A percentile compares a stretch with the other conserved stretches of the same genome.
phyloP scores from a whole-genome alignment of 2,329 filamentous ascomycete genomes.

The Colletotrichum liriopes region DNA sequence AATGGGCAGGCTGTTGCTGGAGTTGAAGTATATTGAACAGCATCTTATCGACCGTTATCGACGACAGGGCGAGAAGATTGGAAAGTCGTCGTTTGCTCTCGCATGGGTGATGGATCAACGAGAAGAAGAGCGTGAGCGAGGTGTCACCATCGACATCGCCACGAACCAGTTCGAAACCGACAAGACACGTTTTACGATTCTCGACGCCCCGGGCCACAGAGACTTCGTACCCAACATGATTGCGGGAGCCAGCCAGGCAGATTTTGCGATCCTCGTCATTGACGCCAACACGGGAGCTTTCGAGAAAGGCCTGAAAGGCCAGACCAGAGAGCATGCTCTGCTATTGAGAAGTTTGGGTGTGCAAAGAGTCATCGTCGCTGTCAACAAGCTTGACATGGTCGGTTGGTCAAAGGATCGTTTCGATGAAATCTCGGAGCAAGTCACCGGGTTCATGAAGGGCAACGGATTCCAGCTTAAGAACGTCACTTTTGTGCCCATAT shows the following conservation, averaged over 20 bases:
- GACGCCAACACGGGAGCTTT: slow-evolving; percentile 93
- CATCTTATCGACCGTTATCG: slow-evolving; percentile 90
- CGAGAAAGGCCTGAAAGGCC: slow-evolving; percentile 92
- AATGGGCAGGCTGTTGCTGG: slow-evolving; percentile 94
- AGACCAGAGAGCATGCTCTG: slow-evolving; percentile 94
- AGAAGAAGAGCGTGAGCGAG: slow-evolving; percentile 88
- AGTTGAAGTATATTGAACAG: slow-evolving; percentile 90
- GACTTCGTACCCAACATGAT: slow-evolving; percentile 99
- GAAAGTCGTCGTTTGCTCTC: slow-evolving; percentile 95
- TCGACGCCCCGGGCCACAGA: slow-evolving; percentile 93
- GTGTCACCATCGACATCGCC: slow-evolving; percentile 97
- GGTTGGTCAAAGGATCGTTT: slow-evolving; percentile 88
- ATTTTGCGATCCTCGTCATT: slow-evolving; percentile 95
- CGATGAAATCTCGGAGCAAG: slow-evolving; percentile 86
- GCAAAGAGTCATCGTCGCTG: slow-evolving; percentile 87
- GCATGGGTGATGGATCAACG: slow-evolving; percentile 98
- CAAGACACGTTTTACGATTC: slow-evolving; percentile 89
- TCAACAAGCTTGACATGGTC: slow-evolving; percentile 95
- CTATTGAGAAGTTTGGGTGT: slow-evolving; percentile 93
- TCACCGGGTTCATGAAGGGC: slow-evolving; percentile 84
- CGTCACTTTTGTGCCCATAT: slow-evolving; percentile 89
- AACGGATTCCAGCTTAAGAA: slow-evolving; percentile 88
- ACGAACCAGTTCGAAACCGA: slow-evolving; percentile 95
- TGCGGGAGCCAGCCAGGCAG: slow-evolving; percentile 93
- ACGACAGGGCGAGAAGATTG: slow-evolving; percentile 90